Conservation (phyloP, 139 green algal genomes). For the Picochlorum sp. region DNA sequence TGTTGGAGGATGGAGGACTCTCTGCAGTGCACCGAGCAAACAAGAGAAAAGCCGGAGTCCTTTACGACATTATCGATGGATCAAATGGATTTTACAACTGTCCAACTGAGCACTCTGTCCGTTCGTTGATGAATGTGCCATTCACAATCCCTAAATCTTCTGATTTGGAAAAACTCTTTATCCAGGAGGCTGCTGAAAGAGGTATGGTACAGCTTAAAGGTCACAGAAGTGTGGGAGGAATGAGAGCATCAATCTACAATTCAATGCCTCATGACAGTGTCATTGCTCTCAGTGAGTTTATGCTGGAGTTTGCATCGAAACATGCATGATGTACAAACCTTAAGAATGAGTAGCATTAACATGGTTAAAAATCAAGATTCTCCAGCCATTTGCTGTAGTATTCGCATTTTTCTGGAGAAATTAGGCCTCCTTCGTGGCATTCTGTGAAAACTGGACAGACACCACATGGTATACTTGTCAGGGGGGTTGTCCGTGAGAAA, state of each 20-base stretch:
- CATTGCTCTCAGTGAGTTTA: slow-evolving; percentile 75
- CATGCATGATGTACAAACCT: slow-evolving; percentile 17
- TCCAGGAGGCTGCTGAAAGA: slow-evolving; percentile 44
- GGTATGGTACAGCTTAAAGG: slow-evolving; percentile 85
- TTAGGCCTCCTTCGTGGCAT: slow-evolving; percentile 56
- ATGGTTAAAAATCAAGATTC: slow-evolving; percentile 7
- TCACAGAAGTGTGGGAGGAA: slow-evolving; percentile 93
- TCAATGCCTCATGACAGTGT: slow-evolving; percentile 91
- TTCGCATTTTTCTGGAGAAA: slow-evolving; percentile 68
- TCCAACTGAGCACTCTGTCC: slow-evolving; percentile 68
- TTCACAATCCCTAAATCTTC: slow-evolving; percentile 87
- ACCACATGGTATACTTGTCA: slow-evolving; percentile 61
- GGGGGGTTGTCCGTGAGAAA: slow-evolving; percentile 3
- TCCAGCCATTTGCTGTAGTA: slow-evolving; percentile 20
- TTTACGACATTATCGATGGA: slow-evolving; percentile 85
- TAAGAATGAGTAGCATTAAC: not conserved
- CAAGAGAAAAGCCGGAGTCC: slow-evolving; percentile 56
- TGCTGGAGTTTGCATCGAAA: slow-evolving; percentile 72
- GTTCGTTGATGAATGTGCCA: slow-evolving; percentile 96
- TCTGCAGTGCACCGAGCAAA: slow-evolving; percentile 18
- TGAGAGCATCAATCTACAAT: slow-evolving; percentile 99
- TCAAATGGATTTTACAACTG: slow-evolving; percentile 82
- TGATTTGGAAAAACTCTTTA: slow-evolving; percentile 79
- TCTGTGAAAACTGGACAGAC: slow-evolving; percentile 75
- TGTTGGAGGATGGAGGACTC: slow-evolving; percentile 47